A percentile compares a stretch with the other conserved stretches of the same genome.
These are phyloP conservation scores for Xylaria sp. DNA, from an alignment of 2,329 filamentous ascomycete genomes.

Conservation along the genomic window DNA sequence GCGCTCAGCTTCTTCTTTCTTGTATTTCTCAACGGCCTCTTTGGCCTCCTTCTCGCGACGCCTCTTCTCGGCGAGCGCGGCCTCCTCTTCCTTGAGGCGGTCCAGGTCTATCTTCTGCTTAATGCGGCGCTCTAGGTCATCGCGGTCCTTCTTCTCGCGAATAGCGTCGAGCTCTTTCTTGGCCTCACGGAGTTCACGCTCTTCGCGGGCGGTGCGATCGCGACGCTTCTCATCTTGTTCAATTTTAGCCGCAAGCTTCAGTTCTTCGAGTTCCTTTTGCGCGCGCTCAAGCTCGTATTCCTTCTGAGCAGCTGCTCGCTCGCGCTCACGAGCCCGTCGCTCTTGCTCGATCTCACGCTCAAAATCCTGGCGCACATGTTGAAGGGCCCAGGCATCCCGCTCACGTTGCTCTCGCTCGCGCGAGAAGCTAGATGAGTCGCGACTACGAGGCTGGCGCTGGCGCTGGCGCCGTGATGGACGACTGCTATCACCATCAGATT, in stretches of 20 bases:
- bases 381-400: constrained; percentile 47
- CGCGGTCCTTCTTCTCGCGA: constrained; percentile 56
- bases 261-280: constrained; percentile 53
- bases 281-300: constrained; percentile 51
- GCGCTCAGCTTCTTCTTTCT: constrained; percentile 60
- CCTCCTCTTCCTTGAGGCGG: constrained; percentile 58
- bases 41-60: constrained; percentile 58
- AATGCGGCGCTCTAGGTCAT: constrained; percentile 62
- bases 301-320: constrained; percentile 52
- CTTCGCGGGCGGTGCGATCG: constrained; percentile 54
- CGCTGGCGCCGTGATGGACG: constrained; percentile 48
- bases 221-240: constrained; percentile 56
- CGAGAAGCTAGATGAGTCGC: constrained; percentile 9
- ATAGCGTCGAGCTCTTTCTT: constrained; percentile 51
- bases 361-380: constrained; percentile 48
- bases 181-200: constrained; percentile 49
- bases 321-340: constrained; percentile 51
- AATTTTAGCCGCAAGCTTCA: constrained; percentile 54
- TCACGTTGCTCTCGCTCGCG: constrained; percentile 38
- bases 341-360: constrained; percentile 45
- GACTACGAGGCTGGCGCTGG: neutral
- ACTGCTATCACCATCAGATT: constrained; percentile 55
- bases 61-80: constrained; percentile 57
- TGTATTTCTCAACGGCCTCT: constrained; percentile 63
- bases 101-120: constrained; percentile 62